A percentile compares a stretch with the other conserved stretches of the same genome.
phyloP scores from a whole-genome alignment of 495 filamentous ascomycete genomes.

The Neurospora cerealis region DNA sequence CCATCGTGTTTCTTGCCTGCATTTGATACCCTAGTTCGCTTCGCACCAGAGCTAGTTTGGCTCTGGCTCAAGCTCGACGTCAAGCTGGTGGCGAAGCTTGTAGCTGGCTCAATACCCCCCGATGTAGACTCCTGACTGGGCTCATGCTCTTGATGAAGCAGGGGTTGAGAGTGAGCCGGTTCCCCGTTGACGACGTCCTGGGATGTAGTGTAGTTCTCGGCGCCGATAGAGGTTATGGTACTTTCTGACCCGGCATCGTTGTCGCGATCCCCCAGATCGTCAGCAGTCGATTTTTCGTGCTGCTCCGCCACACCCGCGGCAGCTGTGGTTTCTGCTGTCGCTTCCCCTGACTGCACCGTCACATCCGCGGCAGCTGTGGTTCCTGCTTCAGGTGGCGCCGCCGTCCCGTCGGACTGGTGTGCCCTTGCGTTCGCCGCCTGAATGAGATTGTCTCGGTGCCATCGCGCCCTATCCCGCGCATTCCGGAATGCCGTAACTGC shows the following conservation, averaged over 20 bases:
- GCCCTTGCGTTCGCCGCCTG: constrained; percentile 6
- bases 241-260: constrained; percentile 3
- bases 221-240: background rate
- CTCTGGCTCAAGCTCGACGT: background rate
- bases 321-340: constrained; percentile 1
- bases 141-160: background rate
- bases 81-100: constrained; percentile 3
- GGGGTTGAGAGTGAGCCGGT: constrained; percentile 1
- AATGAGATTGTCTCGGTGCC: constrained; percentile 12
- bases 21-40: too few species aligned
- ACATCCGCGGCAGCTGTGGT: constrained; percentile 2
- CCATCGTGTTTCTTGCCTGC: too few species aligned
- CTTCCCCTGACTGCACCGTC: too few species aligned
- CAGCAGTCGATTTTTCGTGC: too few species aligned
- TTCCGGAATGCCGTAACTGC: constrained; percentile 12
- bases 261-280: too few species aligned
- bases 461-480: constrained; percentile 9
- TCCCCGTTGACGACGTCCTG: background rate
- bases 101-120: background rate
- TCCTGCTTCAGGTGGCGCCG: background rate
- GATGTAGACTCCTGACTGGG: constrained; percentile 4
- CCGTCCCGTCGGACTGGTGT: background rate
- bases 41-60: too few species aligned
- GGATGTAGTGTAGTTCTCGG: background rate
- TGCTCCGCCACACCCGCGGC: constrained; percentile 1